Evolutionary conservation across 148 eudicot genomes (phyloP).

Genomic region (Silene conica): DNA sequence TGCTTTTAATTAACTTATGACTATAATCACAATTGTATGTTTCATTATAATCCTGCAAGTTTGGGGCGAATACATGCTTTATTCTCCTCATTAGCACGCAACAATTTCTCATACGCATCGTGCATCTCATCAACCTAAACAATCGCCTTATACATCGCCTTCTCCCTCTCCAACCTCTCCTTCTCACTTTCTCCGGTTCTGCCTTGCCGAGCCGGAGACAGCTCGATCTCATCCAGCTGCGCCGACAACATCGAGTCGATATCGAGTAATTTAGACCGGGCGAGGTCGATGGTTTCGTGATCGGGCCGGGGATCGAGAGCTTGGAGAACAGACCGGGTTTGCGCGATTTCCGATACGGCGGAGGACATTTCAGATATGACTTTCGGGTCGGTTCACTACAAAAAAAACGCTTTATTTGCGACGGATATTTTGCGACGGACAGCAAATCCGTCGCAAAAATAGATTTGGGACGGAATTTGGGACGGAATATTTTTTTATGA

Average conservation of each 20-base stretch:
- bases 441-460: too few species aligned
- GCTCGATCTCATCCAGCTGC: slow-evolving; percentile 40
- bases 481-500: too few species aligned
- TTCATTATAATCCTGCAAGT: too few species aligned
- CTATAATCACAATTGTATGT: too few species aligned
- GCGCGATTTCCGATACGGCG: slow-evolving; percentile 64
- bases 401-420: too few species aligned
- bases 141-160: slow-evolving; percentile 47
- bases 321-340: slow-evolving; percentile 53
- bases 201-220: slow-evolving; percentile 30
- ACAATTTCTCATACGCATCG: slow-evolving; percentile 50
- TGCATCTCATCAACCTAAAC: slow-evolving; percentile 65
- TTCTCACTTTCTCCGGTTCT: slow-evolving; percentile 22
- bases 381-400: slow-evolving; percentile 56
- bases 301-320: slow-evolving; percentile 69
- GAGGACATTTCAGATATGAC: slow-evolving; percentile 54
- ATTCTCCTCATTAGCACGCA: slow-evolving; percentile 46
- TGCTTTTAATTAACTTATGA: too few species aligned
- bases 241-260: slow-evolving; percentile 31
- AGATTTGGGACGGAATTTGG: too few species aligned
- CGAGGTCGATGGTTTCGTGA: slow-evolving; percentile 71
- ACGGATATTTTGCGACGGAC: too few species aligned
- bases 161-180: slow-evolving; percentile 49
- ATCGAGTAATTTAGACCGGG: slow-evolving; percentile 44
- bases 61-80: too few species aligned